phyloP scores from a whole-genome alignment of 805 yeast genomes.

The Komagataella kurtzmanii region DNA sequence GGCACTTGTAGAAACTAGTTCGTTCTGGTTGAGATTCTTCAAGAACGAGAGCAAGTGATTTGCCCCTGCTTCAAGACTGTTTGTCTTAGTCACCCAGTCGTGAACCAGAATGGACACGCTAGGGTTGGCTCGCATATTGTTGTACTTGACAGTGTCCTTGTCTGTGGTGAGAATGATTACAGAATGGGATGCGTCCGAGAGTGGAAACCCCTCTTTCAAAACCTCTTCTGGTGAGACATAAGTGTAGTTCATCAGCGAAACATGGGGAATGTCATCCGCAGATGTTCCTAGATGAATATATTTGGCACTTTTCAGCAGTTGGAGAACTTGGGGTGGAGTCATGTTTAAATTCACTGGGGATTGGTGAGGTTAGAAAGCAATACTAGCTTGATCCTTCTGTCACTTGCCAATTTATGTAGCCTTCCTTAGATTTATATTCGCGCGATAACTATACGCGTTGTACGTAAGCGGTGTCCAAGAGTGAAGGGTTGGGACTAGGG shows the following conservation, averaged over 20 bases:
- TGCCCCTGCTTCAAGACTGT: constrained; percentile 15
- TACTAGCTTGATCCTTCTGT: not conserved
- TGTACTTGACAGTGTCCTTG: constrained; percentile 57
- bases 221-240: constrained; percentile 32
- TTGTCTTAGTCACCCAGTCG: constrained; percentile 68
- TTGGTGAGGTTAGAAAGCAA: not conserved
- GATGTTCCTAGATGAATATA: constrained; percentile 82
- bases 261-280: constrained; percentile 58
- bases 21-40: constrained; percentile 67
- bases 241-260: constrained; percentile 83
- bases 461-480: too few species aligned
- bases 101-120: constrained; percentile 75
- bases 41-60: constrained; percentile 45
- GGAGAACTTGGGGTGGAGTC: constrained; percentile 18
- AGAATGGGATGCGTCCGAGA: constrained; percentile 2
- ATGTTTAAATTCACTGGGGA: not conserved
- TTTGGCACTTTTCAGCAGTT: constrained; percentile 44
- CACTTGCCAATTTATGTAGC: too few species aligned
- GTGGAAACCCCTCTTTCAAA: constrained; percentile 5
- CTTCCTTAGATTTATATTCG: too few species aligned
- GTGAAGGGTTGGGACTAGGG: too few species aligned
- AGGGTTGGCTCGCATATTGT: constrained; percentile 58
- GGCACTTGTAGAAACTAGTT: constrained; percentile 68
- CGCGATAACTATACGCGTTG: too few species aligned
- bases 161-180: constrained; percentile 60